Base-by-base conservation (phyloP, 2,329 filamentous ascomycete species). In the Herpomyces periplanetae region DNA sequence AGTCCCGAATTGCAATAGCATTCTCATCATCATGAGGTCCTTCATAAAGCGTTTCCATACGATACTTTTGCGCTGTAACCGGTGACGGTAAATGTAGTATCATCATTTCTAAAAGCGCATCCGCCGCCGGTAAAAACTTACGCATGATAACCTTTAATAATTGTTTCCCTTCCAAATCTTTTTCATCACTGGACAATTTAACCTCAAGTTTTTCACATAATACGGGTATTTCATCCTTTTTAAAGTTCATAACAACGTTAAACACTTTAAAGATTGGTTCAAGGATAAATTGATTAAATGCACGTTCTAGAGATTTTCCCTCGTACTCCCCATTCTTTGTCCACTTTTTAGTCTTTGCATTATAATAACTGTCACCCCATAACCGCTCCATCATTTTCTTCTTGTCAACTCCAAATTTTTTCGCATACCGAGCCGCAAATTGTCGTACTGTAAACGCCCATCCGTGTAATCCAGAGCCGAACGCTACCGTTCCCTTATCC, bases 331-430 rank as follows among this genome's bases (percentile, higher is more conserved):
- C 51, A 41, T 48, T 55, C 55, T 65, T 91, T 45, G 73, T 75
- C 80, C 80, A 96, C 62, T 96, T 96, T 69, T 91, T 96, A 54
- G 80, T 96, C 50, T 68, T 57, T 34, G 80, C 68, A 59, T 96
- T 91, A 66, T 96, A 96, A 60, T 57, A 96, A 58, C 71, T 88
- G 61, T 96, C 80, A 33, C 80, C 80, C 80, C 80, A 96, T 33
- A 96, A 69, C 62, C 80, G 71, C 54, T 88, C 69, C 66, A 91
- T 87, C 80, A 96, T 88, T 69, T 91, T 91, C 52, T 61, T 64
- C 47, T 73, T 73, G 61, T 96, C 75, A 35, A 96, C 80, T 64
- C 80, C 80, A 38, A 96, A 96, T 52, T 96, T 96, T 71, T 91
- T 91, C 48, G 75, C 65, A 45, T 96, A 96, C 37, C 63, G 60